Evolutionary conservation across 805 yeast genomes (phyloP), one percentile per base, ranked within the genome.

Genomic region (Scheffersomyces amazonensis): DNA sequence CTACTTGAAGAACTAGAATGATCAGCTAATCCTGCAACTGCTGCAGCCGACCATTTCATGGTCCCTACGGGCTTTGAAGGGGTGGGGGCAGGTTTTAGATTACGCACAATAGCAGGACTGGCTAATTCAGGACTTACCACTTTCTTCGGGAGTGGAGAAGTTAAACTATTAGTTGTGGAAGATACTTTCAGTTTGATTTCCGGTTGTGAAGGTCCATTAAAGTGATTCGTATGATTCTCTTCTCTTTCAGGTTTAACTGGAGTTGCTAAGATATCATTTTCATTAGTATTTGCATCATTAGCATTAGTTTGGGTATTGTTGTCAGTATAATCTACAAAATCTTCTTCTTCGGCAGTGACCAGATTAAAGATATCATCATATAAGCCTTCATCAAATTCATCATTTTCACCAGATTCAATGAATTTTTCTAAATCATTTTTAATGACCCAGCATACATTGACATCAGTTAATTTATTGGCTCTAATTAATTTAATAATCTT

Each of bases 1-100:
- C 30, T 27, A 27, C 30, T 27, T 5, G 30, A 27, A 13, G 42
- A 13, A 10, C 18, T 37, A 3, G 29, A 5, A 15, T 32, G 25
- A 11, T 43, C 42, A 4, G 41, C 32, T 12, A 32, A 30, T 16
- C 44, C 45, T 9, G 57, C 72, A 5, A 75, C 75, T 4, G 79
- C 81, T 4, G 80, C 80, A 1, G 78, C 63, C 0, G 82, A 67
- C 68, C 81, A 78, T 50, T 78, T 78, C 37, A 78, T 56, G 34
- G 73, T 77, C 11, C 78, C 78, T 7, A 73, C 66, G 7, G 80
- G 78, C 47, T 72, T 72, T 1, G 71, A 57, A 10, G 82, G 83
- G 5, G 75, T 64, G 3, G 76, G 61, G 1, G 83, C 80, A 1
- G 83, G 83, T 50, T 75, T 76, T 45, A 76, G 55, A 5, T 64